phyloP scores from a whole-genome alignment of 2,329 filamentous ascomycete genomes.

The Coleophoma cylindrospora region DNA sequence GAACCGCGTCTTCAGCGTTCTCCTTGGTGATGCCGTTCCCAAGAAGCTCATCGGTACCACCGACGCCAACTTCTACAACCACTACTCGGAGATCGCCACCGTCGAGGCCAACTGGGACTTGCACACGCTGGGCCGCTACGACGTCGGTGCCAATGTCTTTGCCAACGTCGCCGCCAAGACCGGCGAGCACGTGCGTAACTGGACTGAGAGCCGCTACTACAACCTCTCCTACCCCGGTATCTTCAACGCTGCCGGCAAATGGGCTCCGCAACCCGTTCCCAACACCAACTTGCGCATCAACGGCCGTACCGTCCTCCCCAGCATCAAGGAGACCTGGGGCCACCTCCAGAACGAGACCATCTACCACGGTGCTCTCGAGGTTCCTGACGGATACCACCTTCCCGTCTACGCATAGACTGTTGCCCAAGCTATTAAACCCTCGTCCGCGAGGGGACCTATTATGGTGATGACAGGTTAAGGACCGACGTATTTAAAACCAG shows the following conservation, averaged over 20 bases:
- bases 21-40: conserved; percentile 72
- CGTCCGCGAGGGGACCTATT: too few relatives aligned
- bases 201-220: conserved; percentile 24
- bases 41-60: conserved; percentile 57
- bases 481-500: too few relatives aligned
- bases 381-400: conserved; percentile 23
- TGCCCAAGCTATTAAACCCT: too few relatives aligned
- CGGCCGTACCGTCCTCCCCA: conserved; percentile 23
- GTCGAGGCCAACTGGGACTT: conserved; percentile 64
- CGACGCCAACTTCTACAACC: conserved; percentile 67
- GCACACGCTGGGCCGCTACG: conserved; percentile 65
- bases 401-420: conserved; percentile 9
- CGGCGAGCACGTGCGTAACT: conserved; percentile 39
- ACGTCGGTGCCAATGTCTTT: conserved; percentile 69
- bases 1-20: conserved; percentile 66
- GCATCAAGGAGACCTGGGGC: conserved; percentile 22
- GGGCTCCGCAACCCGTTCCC: conserved; percentile 28
- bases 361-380: conserved; percentile 24
- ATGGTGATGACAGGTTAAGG: too few relatives aligned
- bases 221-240: conserved; percentile 40
- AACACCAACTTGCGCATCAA: conserved; percentile 21
- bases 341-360: conserved; percentile 17
- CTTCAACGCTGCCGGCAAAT: conserved; percentile 21
- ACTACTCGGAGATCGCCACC: conserved; percentile 66
- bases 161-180: conserved; percentile 54